Conservation (phyloP, 495 filamentous ascomycete species). For the Rusavskia elegans region DNA sequence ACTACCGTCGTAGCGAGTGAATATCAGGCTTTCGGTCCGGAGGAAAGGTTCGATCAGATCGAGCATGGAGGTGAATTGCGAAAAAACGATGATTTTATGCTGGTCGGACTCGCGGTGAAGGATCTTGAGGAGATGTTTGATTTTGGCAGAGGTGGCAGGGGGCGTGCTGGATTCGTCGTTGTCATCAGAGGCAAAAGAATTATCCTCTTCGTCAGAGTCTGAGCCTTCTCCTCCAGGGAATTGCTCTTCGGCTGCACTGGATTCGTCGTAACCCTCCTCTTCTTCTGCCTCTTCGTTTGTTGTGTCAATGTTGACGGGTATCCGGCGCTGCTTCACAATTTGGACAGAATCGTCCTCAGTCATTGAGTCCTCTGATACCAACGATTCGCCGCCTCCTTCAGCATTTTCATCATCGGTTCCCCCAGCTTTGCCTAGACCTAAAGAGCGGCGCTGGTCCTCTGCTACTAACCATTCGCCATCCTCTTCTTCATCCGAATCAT, state of each 20-base stretch:
- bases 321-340: not conserved
- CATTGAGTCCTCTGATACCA: constrained; percentile 48
- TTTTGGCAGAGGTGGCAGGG: constrained; percentile 58
- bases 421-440: constrained; percentile 58
- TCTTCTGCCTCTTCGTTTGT: constrained; percentile 17
- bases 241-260: too few species aligned
- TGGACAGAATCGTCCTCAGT: constrained; percentile 26
- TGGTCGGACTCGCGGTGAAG: constrained; percentile 57
- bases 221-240: too few species aligned
- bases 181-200: constrained; percentile 19
- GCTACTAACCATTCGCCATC: constrained; percentile 65
- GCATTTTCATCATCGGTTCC: constrained; percentile 72
- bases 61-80: constrained; percentile 93
- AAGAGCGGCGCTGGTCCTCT: constrained; percentile 36
- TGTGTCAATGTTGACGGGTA: constrained; percentile 8
- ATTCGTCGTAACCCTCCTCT: not conserved
- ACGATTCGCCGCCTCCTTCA: constrained; percentile 68
- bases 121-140: constrained; percentile 65
- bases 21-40: constrained; percentile 49
- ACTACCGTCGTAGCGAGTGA: constrained; percentile 82
- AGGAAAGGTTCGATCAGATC: constrained; percentile 93
- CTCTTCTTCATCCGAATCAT: constrained; percentile 54
- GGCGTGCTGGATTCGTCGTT: constrained; percentile 26
- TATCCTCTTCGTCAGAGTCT: constrained; percentile 11
- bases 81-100: constrained; percentile 97